phyloP scores from a whole-genome alignment of 345 rosid species.

The Stellera chamaejasme region DNA sequence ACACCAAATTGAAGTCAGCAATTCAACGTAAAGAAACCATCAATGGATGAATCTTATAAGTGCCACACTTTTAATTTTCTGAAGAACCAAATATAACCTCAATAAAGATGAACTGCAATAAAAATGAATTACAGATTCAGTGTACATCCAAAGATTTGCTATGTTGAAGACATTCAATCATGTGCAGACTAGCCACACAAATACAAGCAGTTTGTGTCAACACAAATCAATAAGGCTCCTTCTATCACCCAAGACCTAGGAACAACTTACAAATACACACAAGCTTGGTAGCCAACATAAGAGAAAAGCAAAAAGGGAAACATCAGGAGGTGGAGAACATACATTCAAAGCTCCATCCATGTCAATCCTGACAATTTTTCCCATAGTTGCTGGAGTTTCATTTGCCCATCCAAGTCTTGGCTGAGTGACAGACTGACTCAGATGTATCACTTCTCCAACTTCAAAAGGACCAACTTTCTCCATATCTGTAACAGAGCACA shows the following conservation, averaged over 20 bases:
- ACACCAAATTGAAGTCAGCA: constrained; percentile 6
- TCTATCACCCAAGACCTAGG: neutral
- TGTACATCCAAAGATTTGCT: too few species aligned
- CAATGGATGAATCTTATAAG: neutral
- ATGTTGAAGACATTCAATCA: too few species aligned
- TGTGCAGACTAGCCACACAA: neutral
- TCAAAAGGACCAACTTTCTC: constrained; percentile 86
- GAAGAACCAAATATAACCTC: neutral
- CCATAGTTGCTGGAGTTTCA: constrained; percentile 91
- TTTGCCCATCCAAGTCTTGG: constrained; percentile 98
- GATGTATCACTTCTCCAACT: constrained; percentile 82
- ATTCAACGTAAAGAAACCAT: neutral
- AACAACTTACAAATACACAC: neutral
- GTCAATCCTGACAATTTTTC: constrained; percentile 77
- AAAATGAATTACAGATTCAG: neutral
- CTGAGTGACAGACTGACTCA: constrained; percentile 66
- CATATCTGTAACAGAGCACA: constrained; percentile 87
- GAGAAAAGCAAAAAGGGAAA: neutral
- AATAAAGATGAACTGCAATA: neutral
- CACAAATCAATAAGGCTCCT: neutral
- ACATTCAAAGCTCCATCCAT: constrained; percentile 98
- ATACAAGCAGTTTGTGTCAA: neutral
- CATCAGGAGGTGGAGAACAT: constrained; percentile 22
- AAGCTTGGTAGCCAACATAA: too few species aligned
- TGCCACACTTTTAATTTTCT: neutral